Evolutionary conservation across 306 rosid genomes (phyloP), one percentile per base, ranked within the genome.

Genomic region (Cicer cuneatum): DNA sequence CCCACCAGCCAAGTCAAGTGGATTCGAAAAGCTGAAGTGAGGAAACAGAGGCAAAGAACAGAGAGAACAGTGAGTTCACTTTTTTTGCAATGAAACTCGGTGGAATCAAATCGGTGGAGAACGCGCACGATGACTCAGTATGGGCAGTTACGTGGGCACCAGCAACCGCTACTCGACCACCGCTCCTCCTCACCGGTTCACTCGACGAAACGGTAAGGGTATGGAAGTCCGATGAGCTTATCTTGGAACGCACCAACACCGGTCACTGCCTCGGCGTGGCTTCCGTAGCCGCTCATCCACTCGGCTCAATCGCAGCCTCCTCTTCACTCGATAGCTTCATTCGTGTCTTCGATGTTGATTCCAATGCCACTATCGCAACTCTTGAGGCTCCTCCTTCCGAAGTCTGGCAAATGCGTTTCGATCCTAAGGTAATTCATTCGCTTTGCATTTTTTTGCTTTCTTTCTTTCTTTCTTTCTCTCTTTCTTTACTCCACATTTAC

Each of bases 241-340:
- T 89, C 53, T 81, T 83, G 42, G 90, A 88, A 15, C 90, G 92
- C 42, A 89, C 92, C 83, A 87, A 89, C 83, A 83, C 93, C 35
- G 97, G 98, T 35, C 99, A 92, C 89, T 92, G 92, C 81, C 98
- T 95, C 71, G 98, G 99, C 40, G 99, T 92, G n/a, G 90, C 88
- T 18, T 92, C 97, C 45, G 97, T 89, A 18, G 93, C 98, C 10
- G 96, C 99, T 69, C 99, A 92, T 48, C 99, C 99, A 0, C 89
- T 89, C 10, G 99, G 97, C 53, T 82, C 80, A 35, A 78, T 92
- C 16, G 99, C 97, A 35, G 98, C 99, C 41, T 90, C 98, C 12
- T 93, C 98, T 45, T 95, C 99, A 13, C 93, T 95, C n/a, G 99
- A 95, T 59, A 95, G 98, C 80, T 92, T 92, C 33, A 88, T 95